Base-by-base conservation (phyloP, 192 early-diverging fungal species). In the Entophlyctis luteolus region DNA sequence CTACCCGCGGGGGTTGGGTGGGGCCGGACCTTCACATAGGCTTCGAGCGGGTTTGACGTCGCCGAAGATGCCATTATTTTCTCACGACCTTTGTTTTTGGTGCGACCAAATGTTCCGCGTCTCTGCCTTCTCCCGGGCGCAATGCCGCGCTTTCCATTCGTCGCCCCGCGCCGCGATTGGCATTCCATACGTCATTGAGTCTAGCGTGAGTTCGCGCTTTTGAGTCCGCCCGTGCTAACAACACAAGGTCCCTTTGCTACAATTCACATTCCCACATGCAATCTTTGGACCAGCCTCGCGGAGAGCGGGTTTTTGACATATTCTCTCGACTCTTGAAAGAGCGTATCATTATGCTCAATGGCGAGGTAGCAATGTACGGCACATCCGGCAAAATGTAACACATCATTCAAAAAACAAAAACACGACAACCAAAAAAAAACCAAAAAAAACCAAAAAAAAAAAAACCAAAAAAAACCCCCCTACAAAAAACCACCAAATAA, bases 261-360 rank as follows among this genome's bases (percentile, higher is more conserved):
- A 50, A 4, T 34, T 36, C 3, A 60, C 3, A 6, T 62, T 35
- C 38, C 25, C 10, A n/a, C n/a, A n/a, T n/a, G n/a, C n/a, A n/a
- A 55, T 31, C 25, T 48, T 4, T 28, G 22, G 3, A 49, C 28
- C 70, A 80, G 78, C 78, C 79, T 1, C 70, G 74, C 6, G 94
- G 95, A 2, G 96, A 99, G 75, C 87, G 94, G 4, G 93, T 93
- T 23, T 99, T 91, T 74, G 96, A 99, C 62, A 99, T 99, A 48
- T 99, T 91, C 76, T 99, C 96, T 36, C 87, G 96, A 3, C 75
- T 99, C 37, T 81, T 99, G 56, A 95, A 95, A 68, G 96, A 99
- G 65, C 87, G 96, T 37, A 99, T 99, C 54, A 81, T 99, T 4
- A 93, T 93, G 77, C 84, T 99, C n/a, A 94, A 94, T 74, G 95